A percentile compares a stretch with the other conserved stretches of the same genome.
These are phyloP conservation scores for Pisolithus orientalis DNA, from an alignment of 768 basidiomycete genomes.

Conservation along the genomic window DNA sequence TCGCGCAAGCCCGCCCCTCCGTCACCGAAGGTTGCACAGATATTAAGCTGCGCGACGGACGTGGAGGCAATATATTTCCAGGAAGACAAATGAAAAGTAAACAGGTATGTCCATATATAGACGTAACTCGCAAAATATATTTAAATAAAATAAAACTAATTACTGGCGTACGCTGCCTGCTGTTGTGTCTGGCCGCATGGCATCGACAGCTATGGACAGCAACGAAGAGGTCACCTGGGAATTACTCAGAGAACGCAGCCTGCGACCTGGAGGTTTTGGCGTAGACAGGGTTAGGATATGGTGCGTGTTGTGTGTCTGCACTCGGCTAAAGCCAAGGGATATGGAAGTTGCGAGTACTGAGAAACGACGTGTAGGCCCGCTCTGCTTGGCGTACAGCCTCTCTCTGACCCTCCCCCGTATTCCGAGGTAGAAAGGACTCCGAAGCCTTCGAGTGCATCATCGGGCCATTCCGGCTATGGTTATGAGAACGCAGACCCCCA, in stretches of 20 bases:
- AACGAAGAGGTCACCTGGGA: slow-evolving; percentile 38
- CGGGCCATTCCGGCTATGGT: background rate
- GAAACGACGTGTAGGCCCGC: slow-evolving; percentile 16
- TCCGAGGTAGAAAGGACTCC: slow-evolving; percentile 17
- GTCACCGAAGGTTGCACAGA: no score
- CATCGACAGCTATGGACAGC: background rate
- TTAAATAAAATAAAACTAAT: no score
- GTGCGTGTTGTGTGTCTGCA: slow-evolving; percentile 29
- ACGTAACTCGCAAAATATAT: no score
- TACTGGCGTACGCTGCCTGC: background rate
- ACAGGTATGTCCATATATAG: no score
- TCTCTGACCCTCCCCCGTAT: slow-evolving; percentile 28
- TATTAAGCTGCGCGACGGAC: no score
- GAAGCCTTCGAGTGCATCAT: background rate
- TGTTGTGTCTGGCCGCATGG: background rate
- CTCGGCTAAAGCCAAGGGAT: background rate
- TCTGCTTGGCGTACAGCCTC: slow-evolving; percentile 33
- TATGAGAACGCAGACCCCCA: slow-evolving; percentile 32
- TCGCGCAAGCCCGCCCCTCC: no score
- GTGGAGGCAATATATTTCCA: background rate
- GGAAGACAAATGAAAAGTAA: no score
- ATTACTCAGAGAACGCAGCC: slow-evolving; percentile 38
- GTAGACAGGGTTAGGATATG: slow-evolving; percentile 49
- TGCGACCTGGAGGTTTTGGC: slow-evolving; percentile 61
- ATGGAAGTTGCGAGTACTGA: slow-evolving; percentile 13